Conservation (phyloP, 257 asterid species). For the Plantago elongata region DNA sequence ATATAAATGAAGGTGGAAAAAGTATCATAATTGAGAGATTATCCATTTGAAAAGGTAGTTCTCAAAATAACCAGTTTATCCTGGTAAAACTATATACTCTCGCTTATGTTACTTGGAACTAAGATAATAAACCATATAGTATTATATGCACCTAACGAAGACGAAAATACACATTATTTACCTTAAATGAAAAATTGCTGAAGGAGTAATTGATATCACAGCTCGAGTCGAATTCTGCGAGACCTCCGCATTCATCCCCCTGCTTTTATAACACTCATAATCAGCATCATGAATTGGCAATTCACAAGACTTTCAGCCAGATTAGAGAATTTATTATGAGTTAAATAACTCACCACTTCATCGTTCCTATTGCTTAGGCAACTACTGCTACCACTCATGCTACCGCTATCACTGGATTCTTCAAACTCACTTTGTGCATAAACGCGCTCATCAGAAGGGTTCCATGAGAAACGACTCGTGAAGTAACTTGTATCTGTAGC, state of each 20-base stretch:
- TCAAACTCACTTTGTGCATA: conserved; percentile 82
- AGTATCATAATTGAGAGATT: too few species aligned
- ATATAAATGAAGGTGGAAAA: too few species aligned
- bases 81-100: too few species aligned
- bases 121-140: too few species aligned
- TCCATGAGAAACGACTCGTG: conserved; percentile 93
- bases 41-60: too few species aligned
- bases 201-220: conserved; percentile 76
- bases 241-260: conserved; percentile 75
- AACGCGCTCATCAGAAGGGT: conserved; percentile 83
- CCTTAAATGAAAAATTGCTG: conserved; percentile 98
- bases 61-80: too few species aligned
- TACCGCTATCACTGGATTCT: conserved; percentile 74
- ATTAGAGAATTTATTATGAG: neutral
- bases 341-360: conserved; percentile 51
- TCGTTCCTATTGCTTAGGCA: conserved; percentile 91
- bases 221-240: conserved; percentile 64
- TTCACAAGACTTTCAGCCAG: too few species aligned
- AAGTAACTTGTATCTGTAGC: conserved; percentile 94
- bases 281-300: too few species aligned
- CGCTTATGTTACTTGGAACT: too few species aligned
- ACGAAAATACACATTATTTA: conserved; percentile 16
- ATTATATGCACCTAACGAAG: neutral
- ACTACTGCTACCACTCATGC: conserved; percentile 82
- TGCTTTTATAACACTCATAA: conserved; percentile 22